Base-by-base conservation (phyloP, 345 rosid genomes). In the Brassica carinata region DNA sequence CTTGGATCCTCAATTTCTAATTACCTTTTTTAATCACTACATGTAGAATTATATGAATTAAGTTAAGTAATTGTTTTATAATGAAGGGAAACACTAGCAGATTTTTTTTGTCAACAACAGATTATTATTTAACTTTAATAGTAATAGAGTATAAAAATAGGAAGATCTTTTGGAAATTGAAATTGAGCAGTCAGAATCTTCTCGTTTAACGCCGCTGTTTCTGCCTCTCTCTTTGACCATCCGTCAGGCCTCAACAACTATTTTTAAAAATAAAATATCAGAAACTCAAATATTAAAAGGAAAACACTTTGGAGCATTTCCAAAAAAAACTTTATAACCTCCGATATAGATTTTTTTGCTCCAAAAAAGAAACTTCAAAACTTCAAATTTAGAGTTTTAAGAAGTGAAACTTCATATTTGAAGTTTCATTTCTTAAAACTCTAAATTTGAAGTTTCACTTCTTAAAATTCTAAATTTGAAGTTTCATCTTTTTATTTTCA, bases 151-250 rank as follows among this genome's bases (percentile, higher is more conserved):
- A 61, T 78, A 55, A 2, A 55, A 57, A 30, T 19, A 2, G 58
- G 43, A 79, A 79, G 74, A 79, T 79, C 82, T 73, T 79, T 79
- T 58, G 82, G 78, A 67, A 79, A 79, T 59, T 67, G 74, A 66
- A 73, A 73, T 30, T 67, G 67, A 66, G 5, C 64, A 38, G 82
- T 79, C 78, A 59, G 78, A 67, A 79, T 79, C 82, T 59, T 79
- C 82, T 79, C 3, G 67, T 79, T 79, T 79, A 74, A 79, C 78
- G 82, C 82, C 82, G 73, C 9, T 67, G 73, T 57, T 79, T 79
- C 29, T 73, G 77, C 77, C 73, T 7, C 0, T 58, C 38, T 57
- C 64, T 67, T 79, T 79, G 78, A 79, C 78, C 69, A 73, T 79
- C 26, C 2, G 33, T 63, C 45, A 19, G n/a, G 9, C 31, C 34